These are phyloP conservation scores for Fusarium guadeloupense DNA, from an alignment of 2,329 filamentous ascomycete species.

Conservation along the genomic window DNA sequence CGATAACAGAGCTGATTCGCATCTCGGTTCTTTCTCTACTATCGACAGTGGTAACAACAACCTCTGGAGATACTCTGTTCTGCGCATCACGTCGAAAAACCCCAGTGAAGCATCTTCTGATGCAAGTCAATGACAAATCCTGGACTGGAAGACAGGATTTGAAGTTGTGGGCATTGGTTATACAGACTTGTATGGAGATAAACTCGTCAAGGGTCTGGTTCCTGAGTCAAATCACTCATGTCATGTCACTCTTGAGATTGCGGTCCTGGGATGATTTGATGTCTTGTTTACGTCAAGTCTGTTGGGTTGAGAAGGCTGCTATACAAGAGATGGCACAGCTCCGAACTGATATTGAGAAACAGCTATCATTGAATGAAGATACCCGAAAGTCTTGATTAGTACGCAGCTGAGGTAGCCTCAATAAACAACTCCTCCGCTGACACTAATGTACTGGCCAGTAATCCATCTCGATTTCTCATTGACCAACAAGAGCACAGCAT, in stretches of 20 bases:
- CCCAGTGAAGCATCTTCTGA: background rate
- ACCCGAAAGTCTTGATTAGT: background rate
- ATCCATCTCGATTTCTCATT: slow-evolving; percentile 30
- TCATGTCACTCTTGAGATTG: background rate
- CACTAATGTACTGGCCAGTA: slow-evolving; percentile 22
- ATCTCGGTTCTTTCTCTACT: slow-evolving; percentile 11
- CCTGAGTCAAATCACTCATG: slow-evolving; percentile 4
- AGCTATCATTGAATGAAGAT: background rate
- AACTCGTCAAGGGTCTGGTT: slow-evolving; percentile 10
- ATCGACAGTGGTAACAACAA: slow-evolving; percentile 15
- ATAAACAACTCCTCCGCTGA: slow-evolving; percentile 6
- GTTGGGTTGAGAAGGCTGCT: slow-evolving; percentile 22
- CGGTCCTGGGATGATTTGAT: slow-evolving; percentile 14
- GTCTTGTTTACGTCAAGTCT: background rate
- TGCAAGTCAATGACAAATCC: background rate
- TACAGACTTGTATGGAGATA: slow-evolving; percentile 13
- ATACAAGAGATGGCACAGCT: slow-evolving; percentile 19
- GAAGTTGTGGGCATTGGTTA: slow-evolving; percentile 25
- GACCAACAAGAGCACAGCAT: slow-evolving; percentile 40
- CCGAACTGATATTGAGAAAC: slow-evolving; percentile 3
- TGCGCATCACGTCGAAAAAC: background rate
- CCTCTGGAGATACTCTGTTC: slow-evolving; percentile 21
- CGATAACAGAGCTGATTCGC: slow-evolving; percentile 27
- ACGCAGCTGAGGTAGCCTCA: background rate
- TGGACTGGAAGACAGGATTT: slow-evolving; percentile 15